phyloP scores from a whole-genome alignment of 2,329 filamentous ascomycete genomes.

The Colletotrichum phormii region DNA sequence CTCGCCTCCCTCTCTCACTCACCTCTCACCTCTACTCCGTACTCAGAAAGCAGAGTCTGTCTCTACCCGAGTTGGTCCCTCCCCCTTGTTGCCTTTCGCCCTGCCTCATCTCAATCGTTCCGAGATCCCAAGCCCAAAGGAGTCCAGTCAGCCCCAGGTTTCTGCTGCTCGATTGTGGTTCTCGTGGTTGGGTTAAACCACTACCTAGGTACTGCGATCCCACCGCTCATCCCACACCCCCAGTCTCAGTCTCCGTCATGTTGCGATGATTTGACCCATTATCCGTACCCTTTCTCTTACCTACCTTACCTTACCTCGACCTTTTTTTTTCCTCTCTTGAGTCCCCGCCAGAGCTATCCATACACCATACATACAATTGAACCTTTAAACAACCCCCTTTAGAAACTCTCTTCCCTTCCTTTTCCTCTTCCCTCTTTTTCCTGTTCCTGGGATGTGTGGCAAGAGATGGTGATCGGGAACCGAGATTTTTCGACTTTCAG shows the following conservation, averaged over 20 bases:
- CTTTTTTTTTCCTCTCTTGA: neutral
- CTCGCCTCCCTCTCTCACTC: conserved; percentile 1
- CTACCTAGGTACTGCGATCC: conserved; percentile 1
- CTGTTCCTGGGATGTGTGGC: conserved; percentile 34
- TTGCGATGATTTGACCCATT: conserved; percentile 24
- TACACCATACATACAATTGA: neutral
- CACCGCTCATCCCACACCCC: conserved; percentile 28
- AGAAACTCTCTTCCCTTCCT: neutral
- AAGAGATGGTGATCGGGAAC: conserved; percentile 38
- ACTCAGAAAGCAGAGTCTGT: neutral
- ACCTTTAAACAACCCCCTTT: conserved; percentile 19
- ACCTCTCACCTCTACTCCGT: neutral
- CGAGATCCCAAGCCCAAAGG: neutral
- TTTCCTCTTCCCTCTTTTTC: conserved; percentile 10
- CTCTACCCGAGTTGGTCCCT: neutral
- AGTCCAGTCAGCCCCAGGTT: conserved; percentile 7
- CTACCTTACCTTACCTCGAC: neutral
- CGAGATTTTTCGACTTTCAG: conserved; percentile 33
- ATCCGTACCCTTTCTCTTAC: conserved; percentile 1
- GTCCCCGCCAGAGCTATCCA: conserved; percentile 30
- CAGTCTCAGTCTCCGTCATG: conserved; percentile 17
- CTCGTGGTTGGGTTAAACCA: conserved; percentile 1
- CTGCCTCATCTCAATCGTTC: neutral
- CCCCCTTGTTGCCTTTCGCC: neutral
- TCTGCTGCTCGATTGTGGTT: neutral